These are phyloP conservation scores for Diaporthe aspalathi DNA, from an alignment of 2,329 filamentous ascomycete genomes.

Conservation along the genomic window DNA sequence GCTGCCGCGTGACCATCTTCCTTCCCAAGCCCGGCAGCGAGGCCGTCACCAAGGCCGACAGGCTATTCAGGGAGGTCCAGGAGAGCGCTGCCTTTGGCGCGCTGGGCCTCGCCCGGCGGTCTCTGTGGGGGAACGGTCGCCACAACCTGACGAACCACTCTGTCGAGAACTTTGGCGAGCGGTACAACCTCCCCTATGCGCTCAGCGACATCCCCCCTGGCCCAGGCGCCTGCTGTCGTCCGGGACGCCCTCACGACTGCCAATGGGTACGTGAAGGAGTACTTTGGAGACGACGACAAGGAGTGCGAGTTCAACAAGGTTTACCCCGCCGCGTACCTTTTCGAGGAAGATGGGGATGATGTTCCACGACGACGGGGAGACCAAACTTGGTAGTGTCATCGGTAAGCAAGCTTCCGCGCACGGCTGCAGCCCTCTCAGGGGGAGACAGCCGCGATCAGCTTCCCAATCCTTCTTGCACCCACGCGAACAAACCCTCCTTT, in stretches of 20 bases:
- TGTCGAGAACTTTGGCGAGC: constrained; percentile 20
- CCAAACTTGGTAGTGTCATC: not conserved
- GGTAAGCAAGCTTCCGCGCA: not conserved
- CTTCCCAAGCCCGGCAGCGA: not conserved
- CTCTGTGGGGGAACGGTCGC: not conserved
- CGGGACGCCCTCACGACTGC: not conserved
- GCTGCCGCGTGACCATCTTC: constrained; percentile 12
- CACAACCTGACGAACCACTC: constrained; percentile 9
- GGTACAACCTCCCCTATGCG: not conserved
- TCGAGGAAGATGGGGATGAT: constrained; percentile 5
- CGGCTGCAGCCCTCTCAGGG: too few relatives aligned
- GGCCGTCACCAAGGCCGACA: not conserved
- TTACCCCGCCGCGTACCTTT: constrained; percentile 17
- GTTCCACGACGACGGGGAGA: constrained; percentile 25
- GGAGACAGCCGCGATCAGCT: too few relatives aligned
- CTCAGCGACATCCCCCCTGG: not conserved
- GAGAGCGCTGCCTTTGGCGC: not conserved
- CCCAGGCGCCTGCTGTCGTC: not conserved
- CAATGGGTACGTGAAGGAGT: constrained; percentile 5
- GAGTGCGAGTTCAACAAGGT: constrained; percentile 18
- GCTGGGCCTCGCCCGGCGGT: constrained; percentile 1
- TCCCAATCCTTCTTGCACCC: not conserved
- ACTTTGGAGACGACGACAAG: not conserved
- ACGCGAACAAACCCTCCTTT: not conserved
- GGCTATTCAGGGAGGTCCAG: not conserved